phyloP scores from a whole-genome alignment of 2,329 filamentous ascomycete genomes.

The Sporothrix dimorphospora region DNA sequence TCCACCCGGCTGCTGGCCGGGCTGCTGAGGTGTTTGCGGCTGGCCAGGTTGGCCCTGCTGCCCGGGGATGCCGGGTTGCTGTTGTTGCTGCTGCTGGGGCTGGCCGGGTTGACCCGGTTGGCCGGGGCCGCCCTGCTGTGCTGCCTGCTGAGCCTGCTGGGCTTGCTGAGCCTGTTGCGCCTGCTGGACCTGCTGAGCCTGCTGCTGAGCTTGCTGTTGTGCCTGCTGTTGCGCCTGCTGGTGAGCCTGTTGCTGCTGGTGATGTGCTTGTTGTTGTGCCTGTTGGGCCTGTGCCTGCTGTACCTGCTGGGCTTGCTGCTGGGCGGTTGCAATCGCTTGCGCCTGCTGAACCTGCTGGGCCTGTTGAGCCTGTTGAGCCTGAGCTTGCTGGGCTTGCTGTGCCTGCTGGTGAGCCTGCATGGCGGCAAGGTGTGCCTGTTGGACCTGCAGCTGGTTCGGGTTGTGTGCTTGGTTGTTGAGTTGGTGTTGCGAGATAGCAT shows the following conservation, averaged over 20 bases:
- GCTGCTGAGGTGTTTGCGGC: slow-evolving; percentile 37
- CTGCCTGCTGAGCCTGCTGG: slow-evolving; percentile 46
- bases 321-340: slow-evolving; percentile 36
- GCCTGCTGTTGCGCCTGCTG: slow-evolving; percentile 46
- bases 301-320: slow-evolving; percentile 46
- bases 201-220: slow-evolving; percentile 40
- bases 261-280: slow-evolving; percentile 37
- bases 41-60: slow-evolving; percentile 28
- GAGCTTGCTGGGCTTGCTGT: slow-evolving; percentile 47
- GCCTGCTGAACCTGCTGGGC: slow-evolving; percentile 37
- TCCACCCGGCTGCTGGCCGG: slow-evolving; percentile 42
- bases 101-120: slow-evolving; percentile 37
- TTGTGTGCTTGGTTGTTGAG: slow-evolving; percentile 43
- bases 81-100: slow-evolving; percentile 27
- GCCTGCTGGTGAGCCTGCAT: slow-evolving; percentile 25
- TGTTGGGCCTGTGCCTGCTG: slow-evolving; percentile 42
- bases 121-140: slow-evolving; percentile 48
- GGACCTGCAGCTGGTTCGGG: slow-evolving; percentile 40
- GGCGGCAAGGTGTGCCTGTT: slow-evolving; percentile 25
- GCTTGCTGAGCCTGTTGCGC: slow-evolving; percentile 43
- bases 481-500: slow-evolving; percentile 51
- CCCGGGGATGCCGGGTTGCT: slow-evolving; percentile 36
- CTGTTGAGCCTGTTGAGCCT: slow-evolving; percentile 46
- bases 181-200: slow-evolving; percentile 53
- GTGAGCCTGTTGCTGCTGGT: slow-evolving; percentile 30